Evolutionary conservation across 352 stramenopile genomes (phyloP).

Genomic region (Pythium aristosporum): DNA sequence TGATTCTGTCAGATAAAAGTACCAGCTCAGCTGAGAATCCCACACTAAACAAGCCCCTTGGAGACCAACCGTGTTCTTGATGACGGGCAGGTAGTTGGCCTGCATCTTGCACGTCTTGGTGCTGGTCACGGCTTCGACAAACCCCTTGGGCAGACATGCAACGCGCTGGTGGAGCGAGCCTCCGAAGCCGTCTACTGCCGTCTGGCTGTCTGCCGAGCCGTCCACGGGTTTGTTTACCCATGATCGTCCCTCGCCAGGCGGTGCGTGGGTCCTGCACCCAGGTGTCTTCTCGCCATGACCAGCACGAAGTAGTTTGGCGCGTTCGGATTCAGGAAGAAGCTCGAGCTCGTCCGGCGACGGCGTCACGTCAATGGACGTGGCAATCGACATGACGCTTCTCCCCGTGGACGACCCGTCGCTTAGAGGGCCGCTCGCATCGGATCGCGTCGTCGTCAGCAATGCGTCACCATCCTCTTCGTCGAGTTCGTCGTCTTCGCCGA

Average conservation of each 20-base stretch:
- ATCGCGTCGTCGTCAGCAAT: slow-evolving; percentile 27
- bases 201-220: slow-evolving; percentile 52
- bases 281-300: slow-evolving; percentile 51
- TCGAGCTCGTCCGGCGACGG: slow-evolving; percentile 60
- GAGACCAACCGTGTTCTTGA: slow-evolving; percentile 62
- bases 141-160: slow-evolving; percentile 63
- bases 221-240: slow-evolving; percentile 62
- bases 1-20: slow-evolving; percentile 51
- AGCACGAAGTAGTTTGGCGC: slow-evolving; percentile 20
- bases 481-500: slow-evolving; percentile 9
- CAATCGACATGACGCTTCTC: slow-evolving; percentile 38
- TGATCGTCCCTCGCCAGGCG: slow-evolving; percentile 55
- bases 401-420: slow-evolving; percentile 31
- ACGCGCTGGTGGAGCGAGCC: slow-evolving; percentile 65
- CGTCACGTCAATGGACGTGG: slow-evolving; percentile 45
- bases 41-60: not conserved
- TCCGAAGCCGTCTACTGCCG: slow-evolving; percentile 56
- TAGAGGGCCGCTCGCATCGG: slow-evolving; percentile 2
- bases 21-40: not conserved
- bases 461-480: slow-evolving; percentile 27
- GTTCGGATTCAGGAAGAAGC: slow-evolving; percentile 25
- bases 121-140: slow-evolving; percentile 57
- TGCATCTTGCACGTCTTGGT: slow-evolving; percentile 81
- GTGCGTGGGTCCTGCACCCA: slow-evolving; percentile 52
- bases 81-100: slow-evolving; percentile 70